phyloP scores from a whole-genome alignment of 225 moss, liverwort and hornwort species.

The Pseudoscleropodium purum region DNA sequence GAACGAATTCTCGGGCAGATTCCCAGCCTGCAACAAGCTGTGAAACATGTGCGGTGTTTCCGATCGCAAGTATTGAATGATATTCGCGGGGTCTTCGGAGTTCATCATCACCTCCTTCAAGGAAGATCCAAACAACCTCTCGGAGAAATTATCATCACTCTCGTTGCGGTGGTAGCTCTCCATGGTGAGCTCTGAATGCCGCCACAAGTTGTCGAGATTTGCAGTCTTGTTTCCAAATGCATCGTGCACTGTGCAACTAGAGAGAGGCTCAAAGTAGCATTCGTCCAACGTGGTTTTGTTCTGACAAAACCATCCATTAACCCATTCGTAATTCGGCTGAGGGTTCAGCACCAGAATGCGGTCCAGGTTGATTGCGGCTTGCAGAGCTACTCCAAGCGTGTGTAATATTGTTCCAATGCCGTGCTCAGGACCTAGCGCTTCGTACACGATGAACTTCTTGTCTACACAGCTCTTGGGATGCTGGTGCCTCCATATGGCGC shows the following conservation, averaged over 20 bases:
- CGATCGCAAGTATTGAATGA: neutral
- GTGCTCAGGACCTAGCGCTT: slow-evolving; percentile 21
- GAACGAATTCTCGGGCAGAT: neutral
- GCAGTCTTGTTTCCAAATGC: slow-evolving; percentile 25
- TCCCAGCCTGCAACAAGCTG: slow-evolving; percentile 8
- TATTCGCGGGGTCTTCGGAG: neutral
- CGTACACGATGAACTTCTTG: slow-evolving; percentile 35
- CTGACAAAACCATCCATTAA: slow-evolving; percentile 33
- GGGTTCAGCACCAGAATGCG: slow-evolving; percentile 42
- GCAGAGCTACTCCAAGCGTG: slow-evolving; percentile 21
- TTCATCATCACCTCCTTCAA: slow-evolving; percentile 2
- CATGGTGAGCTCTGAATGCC: slow-evolving; percentile 23
- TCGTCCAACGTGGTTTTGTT: slow-evolving; percentile 17
- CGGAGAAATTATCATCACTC: slow-evolving; percentile 1
- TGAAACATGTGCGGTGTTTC: slow-evolving; percentile 35
- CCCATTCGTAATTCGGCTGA: slow-evolving; percentile 32
- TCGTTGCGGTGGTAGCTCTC: slow-evolving; percentile 19
- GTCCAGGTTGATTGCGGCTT: slow-evolving; percentile 33
- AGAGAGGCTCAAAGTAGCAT: slow-evolving; percentile 39
- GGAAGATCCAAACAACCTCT: slow-evolving; percentile 17
- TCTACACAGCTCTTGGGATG: slow-evolving; percentile 25
- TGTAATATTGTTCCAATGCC: slow-evolving; percentile 35
- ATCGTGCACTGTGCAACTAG: slow-evolving; percentile 22
- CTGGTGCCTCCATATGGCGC: slow-evolving; percentile 42
- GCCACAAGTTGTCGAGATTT: slow-evolving; percentile 24